Base-by-base conservation (phyloP, 805 yeast species). In the Candida odintsovae region DNA sequence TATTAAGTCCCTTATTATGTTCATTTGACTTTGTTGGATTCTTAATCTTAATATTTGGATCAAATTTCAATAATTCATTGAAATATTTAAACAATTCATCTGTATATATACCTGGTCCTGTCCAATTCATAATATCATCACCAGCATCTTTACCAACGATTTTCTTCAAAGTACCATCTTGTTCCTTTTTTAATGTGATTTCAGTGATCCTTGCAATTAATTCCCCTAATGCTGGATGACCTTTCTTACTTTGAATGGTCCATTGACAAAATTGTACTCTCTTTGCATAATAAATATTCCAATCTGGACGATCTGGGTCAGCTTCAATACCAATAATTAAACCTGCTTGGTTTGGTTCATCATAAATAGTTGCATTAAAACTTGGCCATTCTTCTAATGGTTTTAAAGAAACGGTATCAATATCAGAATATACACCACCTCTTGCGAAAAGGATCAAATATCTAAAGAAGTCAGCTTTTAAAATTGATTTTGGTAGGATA, bases 81-180 rank as follows among this genome's bases (percentile, higher is more conserved):
- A 92, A 72, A 64, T 92, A 90, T 40, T 76, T 80, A 64, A 94
- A 89, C 20, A 94, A 73, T 10, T 78, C 68, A 62, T 94, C 98
- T 0, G 99, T 92, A 80, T 90, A 94, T 20, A 89, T 79, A 1
- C 95, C 98, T 0, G 98, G 96, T 0, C 99, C 99, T 0, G 98
- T 88, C 96, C 96, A 88, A 58, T 84, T 77, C 95, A 89, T 87
- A 44, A 89, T 77, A 59, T 84, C 90, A 19, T 82, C 82, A 6
- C 95, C 95, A 9, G 72, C 67, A 51, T 83, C 83, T 53, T 78
- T 77, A 6, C 86, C 83, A 41, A 72, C 67, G 0, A 78, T 68
- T 43, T 70, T 65, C 0, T 62, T 60, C 45, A 86, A 68, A 3
- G 61, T 60, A 1, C 81, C 81, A n/a, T 66, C 64, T 16, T 57